phyloP scores from a whole-genome alignment of 495 filamentous ascomycete genomes.

The Niebla homalea region DNA sequence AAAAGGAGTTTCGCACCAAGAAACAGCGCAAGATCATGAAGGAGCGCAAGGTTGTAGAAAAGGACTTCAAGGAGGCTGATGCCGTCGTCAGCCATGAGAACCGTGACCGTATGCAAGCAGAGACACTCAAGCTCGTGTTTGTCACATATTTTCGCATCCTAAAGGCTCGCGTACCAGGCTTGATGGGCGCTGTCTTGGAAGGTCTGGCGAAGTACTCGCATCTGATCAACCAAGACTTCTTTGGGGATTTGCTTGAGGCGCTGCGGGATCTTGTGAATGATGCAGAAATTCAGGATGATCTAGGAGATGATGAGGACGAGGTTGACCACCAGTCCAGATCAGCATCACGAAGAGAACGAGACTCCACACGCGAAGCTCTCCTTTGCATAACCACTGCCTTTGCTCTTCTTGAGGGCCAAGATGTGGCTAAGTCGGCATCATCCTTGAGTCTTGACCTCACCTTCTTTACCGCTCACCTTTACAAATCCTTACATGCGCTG shows the following conservation, averaged over 20 bases:
- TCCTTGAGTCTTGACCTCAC: conserved; percentile 73
- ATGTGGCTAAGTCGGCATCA: conserved; percentile 48
- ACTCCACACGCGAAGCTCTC: conserved; percentile 72
- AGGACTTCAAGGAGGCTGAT: conserved; percentile 88
- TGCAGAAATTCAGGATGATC: conserved; percentile 40
- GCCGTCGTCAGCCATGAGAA: conserved; percentile 84
- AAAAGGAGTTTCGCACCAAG: conserved; percentile 66
- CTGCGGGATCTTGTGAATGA: conserved; percentile 78
- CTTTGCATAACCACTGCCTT: conserved; percentile 94
- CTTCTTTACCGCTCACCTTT: conserved; percentile 90
- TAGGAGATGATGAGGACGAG: conserved; percentile 30
- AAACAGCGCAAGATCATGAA: conserved; percentile 58
- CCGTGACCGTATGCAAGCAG: conserved; percentile 79
- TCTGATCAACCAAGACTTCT: conserved; percentile 96
- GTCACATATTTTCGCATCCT: conserved; percentile 87
- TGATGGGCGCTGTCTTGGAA: conserved; percentile 91
- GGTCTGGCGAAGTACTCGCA: conserved; percentile 86
- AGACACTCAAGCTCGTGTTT: conserved; percentile 92
- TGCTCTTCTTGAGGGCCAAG: conserved; percentile 81
- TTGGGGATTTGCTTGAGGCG: conserved; percentile 87
- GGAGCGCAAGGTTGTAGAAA: conserved; percentile 74
- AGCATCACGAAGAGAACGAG: conserved; percentile 28
- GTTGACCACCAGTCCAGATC: conserved; percentile 13
- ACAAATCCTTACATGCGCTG: conserved; percentile 63
- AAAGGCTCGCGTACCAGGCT: conserved; percentile 55